Percentiles rank a stretch among this genome's conserved stretches.
Evolutionary conservation across 2,329 filamentous ascomycete genomes (phyloP).

Genomic region (Phaeosphaeria sp.): DNA sequence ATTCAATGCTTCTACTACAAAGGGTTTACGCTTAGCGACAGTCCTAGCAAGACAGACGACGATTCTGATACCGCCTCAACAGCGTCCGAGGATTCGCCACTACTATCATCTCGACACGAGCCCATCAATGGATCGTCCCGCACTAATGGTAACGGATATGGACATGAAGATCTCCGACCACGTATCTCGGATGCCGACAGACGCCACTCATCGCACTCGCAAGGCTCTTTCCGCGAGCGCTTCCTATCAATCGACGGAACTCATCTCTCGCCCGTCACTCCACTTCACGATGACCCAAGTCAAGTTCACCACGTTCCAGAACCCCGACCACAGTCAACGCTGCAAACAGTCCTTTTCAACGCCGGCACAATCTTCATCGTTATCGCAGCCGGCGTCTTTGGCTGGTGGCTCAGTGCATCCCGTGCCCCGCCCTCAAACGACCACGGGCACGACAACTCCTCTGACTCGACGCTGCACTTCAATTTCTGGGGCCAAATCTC

Average conservation of each 20-base stretch:
- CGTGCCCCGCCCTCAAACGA: slow-evolving; percentile 42
- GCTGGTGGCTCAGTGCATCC: slow-evolving; percentile 73
- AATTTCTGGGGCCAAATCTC: slow-evolving; percentile 86
- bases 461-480: slow-evolving; percentile 65
- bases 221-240: slow-evolving; percentile 51
- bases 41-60: slow-evolving; percentile 32
- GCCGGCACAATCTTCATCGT: slow-evolving; percentile 78
- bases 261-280: slow-evolving; percentile 82
- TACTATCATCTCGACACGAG: slow-evolving; percentile 38
- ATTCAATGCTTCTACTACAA: slow-evolving; percentile 95
- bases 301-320: slow-evolving; percentile 38
- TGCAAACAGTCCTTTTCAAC: slow-evolving; percentile 75
- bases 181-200: slow-evolving; percentile 47
- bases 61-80: slow-evolving; percentile 35
- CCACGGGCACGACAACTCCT: slow-evolving; percentile 31
- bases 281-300: slow-evolving; percentile 62
- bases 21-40: slow-evolving; percentile 66
- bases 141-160: slow-evolving; percentile 27
- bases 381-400: slow-evolving; percentile 79
- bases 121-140: slow-evolving; percentile 29
- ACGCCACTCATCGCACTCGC: slow-evolving; percentile 40
- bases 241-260: slow-evolving; percentile 67
- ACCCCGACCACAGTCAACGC: slow-evolving; percentile 52
- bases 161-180: slow-evolving; percentile 28
- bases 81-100: slow-evolving; percentile 44